These are phyloP conservation scores for Cucurbita ficifolia DNA, from an alignment of 306 rosid species.

Conservation along the genomic window DNA sequence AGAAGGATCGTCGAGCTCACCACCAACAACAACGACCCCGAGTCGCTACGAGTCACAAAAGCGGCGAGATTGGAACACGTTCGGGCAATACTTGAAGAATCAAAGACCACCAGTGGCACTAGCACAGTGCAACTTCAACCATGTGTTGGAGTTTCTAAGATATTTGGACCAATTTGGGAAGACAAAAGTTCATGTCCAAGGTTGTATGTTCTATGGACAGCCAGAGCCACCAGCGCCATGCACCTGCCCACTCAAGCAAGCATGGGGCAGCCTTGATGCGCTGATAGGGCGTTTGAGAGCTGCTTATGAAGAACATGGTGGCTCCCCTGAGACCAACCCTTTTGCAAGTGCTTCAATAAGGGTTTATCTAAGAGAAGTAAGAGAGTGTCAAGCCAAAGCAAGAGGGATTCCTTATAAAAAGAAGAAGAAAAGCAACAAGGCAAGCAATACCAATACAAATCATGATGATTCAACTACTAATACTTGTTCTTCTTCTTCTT, in stretches of 20 bases:
- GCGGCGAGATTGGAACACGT: slow-evolving; percentile 69
- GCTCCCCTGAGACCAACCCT: slow-evolving; percentile 43
- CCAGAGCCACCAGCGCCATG: slow-evolving; percentile 65
- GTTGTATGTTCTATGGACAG: slow-evolving; percentile 57
- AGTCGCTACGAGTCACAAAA: slow-evolving; percentile 72
- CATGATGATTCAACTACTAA: neutral
- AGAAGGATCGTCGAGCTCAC: slow-evolving; percentile 23
- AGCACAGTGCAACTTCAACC: slow-evolving; percentile 47
- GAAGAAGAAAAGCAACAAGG: slow-evolving; percentile 33
- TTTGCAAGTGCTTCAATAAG: slow-evolving; percentile 47
- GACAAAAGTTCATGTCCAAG: slow-evolving; percentile 57
- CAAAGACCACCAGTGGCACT: slow-evolving; percentile 44
- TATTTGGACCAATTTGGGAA: slow-evolving; percentile 63
- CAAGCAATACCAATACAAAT: neutral
- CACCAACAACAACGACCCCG: slow-evolving; percentile 21
- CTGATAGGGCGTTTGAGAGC: slow-evolving; percentile 58
- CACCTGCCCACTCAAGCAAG: slow-evolving; percentile 49
- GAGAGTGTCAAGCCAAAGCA: slow-evolving; percentile 58
- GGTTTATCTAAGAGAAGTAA: slow-evolving; percentile 42
- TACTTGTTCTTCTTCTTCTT: neutral
- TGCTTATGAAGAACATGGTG: slow-evolving; percentile 64
- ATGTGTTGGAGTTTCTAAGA: slow-evolving; percentile 48
- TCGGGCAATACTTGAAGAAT: slow-evolving; percentile 51
- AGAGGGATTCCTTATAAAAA: slow-evolving; percentile 64
- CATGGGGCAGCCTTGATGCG: slow-evolving; percentile 70